Evolutionary conservation across 2,329 filamentous ascomycete species (phyloP).

Genomic region (Periconia sp.): DNA sequence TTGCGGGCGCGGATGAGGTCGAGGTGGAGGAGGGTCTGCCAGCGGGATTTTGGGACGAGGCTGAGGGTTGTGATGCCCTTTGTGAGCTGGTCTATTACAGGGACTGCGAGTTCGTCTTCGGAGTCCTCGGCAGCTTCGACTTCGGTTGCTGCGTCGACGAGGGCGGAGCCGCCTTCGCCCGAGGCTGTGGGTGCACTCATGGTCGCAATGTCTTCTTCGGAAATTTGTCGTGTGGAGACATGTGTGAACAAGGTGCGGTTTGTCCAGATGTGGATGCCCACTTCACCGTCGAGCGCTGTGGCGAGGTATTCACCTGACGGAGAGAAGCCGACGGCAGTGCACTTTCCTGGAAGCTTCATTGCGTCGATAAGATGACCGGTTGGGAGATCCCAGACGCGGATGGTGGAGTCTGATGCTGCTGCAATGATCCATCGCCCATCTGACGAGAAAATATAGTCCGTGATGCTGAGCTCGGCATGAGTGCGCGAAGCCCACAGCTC

Average conservation of each 20-base stretch:
- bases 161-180: conserved; percentile 77
- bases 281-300: conserved; percentile 78
- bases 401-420: conserved; percentile 77
- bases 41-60: conserved; percentile 85
- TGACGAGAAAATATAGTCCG: conserved; percentile 72
- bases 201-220: conserved; percentile 72
- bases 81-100: conserved; percentile 76
- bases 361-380: conserved; percentile 95
- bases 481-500: conserved; percentile 78
- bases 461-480: conserved; percentile 36
- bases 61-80: conserved; percentile 85
- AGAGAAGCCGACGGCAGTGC: conserved; percentile 86
- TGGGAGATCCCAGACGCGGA: conserved; percentile 93
- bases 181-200: conserved; percentile 76
- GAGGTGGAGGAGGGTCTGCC: conserved; percentile 92
- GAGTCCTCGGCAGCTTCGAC: conserved; percentile 57
- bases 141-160: conserved; percentile 76
- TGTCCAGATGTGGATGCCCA: conserved; percentile 95
- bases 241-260: conserved; percentile 92
- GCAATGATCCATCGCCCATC: conserved; percentile 95
- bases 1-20: conserved; percentile 91
- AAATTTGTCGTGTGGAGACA: conserved; percentile 83
- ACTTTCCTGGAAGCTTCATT: conserved; percentile 78
- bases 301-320: conserved; percentile 92
- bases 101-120: conserved; percentile 52